Evolutionary conservation across 1,284 basidiomycete genomes (phyloP).

Genomic region (Ceratobasidium sp.): DNA sequence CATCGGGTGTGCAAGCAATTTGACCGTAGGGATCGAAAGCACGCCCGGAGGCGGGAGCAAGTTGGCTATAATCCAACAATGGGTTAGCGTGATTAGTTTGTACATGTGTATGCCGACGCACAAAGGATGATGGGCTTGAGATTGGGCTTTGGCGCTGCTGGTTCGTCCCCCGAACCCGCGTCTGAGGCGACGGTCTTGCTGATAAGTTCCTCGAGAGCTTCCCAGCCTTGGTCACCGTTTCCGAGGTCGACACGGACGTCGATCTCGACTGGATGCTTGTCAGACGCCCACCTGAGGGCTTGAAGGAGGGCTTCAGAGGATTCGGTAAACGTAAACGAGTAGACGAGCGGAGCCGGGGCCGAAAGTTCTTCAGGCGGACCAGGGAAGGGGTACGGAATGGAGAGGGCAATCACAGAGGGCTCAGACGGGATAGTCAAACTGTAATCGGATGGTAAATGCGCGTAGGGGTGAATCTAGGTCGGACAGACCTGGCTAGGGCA

Average conservation of each 20-base stretch:
- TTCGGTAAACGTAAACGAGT: conserved; percentile 62
- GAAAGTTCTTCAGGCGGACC: conserved; percentile 2
- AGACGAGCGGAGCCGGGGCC: conserved; percentile 56
- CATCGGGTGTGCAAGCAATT: conserved; percentile 73
- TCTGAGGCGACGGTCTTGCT: conserved; percentile 60
- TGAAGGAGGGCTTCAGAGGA: conserved; percentile 57
- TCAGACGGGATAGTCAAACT: conserved; percentile 40
- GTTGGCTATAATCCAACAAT: conserved; percentile 65
- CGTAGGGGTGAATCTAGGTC: conserved; percentile 39
- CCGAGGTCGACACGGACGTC: conserved; percentile 64
- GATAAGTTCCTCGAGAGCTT: conserved; percentile 75
- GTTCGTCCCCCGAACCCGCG: conserved; percentile 49
- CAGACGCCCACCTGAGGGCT: conserved; percentile 68
- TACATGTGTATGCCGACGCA: conserved; percentile 54
- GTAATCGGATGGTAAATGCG: conserved; percentile 7
- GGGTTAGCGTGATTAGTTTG: conserved; percentile 38
- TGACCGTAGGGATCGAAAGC: conserved; percentile 71
- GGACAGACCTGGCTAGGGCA: conserved; percentile 51
- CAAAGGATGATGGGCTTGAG: conserved; percentile 68
- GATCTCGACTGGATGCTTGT: conserved; percentile 68
- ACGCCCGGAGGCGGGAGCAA: conserved; percentile 84
- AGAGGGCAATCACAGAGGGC: conserved; percentile 52
- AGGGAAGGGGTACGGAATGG: conserved; percentile 42
- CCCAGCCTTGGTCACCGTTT: conserved; percentile 57
- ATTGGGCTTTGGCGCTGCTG: conserved; percentile 4